Conservation (phyloP, 2,329 filamentous ascomycete species). For the Pseudopithomyces chartarum region DNA sequence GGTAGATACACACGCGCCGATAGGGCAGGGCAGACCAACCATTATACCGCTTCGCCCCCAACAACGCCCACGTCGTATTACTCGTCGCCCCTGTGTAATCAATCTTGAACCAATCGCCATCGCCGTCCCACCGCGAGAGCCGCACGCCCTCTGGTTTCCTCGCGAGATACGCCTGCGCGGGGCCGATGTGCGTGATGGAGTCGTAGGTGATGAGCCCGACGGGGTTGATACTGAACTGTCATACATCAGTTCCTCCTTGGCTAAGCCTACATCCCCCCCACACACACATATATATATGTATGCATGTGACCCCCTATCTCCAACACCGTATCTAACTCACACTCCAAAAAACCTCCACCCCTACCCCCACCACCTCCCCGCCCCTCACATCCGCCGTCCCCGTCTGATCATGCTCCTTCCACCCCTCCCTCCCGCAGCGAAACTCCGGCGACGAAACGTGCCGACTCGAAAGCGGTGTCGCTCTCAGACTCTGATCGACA, state of each 20-base stretch:
- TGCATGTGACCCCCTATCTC: too few relatives aligned
- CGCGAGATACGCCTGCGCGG: constrained; percentile 8
- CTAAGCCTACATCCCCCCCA: too few relatives aligned
- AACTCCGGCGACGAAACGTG: neutral
- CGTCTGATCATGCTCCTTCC: neutral
- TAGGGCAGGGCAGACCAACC: too few relatives aligned
- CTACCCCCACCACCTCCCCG: neutral
- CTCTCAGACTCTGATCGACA: neutral
- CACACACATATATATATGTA: too few relatives aligned
- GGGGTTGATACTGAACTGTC: too few relatives aligned
- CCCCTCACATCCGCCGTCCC: neutral
- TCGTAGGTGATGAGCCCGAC: neutral
- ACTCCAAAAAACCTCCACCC: neutral
- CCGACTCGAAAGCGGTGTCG: neutral
- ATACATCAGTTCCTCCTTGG: too few relatives aligned
- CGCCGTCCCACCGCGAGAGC: constrained; percentile 4
- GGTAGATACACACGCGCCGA: too few relatives aligned
- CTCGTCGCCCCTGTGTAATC: neutral
- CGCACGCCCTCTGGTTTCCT: constrained; percentile 1
- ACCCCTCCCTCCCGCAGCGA: neutral
- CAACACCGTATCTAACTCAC: neutral
- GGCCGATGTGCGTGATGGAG: constrained; percentile 1
- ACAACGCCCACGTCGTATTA: neutral
- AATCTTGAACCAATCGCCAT: constrained; percentile 14
- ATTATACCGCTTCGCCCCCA: neutral